phyloP scores from a whole-genome alignment of 2,329 filamentous ascomycete genomes.

The Orbilia quercus region DNA sequence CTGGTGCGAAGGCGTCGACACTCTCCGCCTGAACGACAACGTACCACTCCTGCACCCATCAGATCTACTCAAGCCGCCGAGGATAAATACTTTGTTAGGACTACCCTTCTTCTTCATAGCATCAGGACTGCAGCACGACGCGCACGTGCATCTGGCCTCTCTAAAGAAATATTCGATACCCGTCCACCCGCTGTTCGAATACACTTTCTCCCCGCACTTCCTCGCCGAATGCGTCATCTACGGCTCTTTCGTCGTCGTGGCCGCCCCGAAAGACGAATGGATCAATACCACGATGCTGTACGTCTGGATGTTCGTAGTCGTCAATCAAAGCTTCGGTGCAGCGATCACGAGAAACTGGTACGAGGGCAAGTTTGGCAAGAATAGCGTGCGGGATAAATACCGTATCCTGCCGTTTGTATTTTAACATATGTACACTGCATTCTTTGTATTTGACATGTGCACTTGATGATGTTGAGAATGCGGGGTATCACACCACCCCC shows the following conservation, averaged over 20 bases:
- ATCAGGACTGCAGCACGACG: constrained; percentile 78
- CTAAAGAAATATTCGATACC: constrained; percentile 87
- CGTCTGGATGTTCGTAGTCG: constrained; percentile 76
- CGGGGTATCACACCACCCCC: not conserved
- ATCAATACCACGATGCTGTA: constrained; percentile 79
- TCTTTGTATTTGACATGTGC: no score
- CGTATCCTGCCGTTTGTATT: constrained; percentile 40
- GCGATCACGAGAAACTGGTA: constrained; percentile 83
- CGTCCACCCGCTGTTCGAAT: constrained; percentile 75
- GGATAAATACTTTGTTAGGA: constrained; percentile 69
- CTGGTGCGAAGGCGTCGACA: constrained; percentile 81
- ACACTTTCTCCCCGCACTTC: constrained; percentile 87
- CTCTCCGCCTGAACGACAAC: constrained; percentile 61
- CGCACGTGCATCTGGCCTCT: constrained; percentile 75
- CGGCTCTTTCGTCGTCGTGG: constrained; percentile 76
- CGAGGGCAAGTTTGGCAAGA: constrained; percentile 75
- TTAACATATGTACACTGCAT: constrained; percentile 13
- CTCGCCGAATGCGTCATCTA: constrained; percentile 89
- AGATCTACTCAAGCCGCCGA: constrained; percentile 62
- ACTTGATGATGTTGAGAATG: not conserved
- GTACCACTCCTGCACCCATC: constrained; percentile 57
- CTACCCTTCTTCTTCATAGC: constrained; percentile 75
- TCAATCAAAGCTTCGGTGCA: constrained; percentile 86
- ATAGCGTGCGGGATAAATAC: constrained; percentile 67
- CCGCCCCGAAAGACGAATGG: constrained; percentile 74